phyloP scores from a whole-genome alignment of 2,329 filamentous ascomycete genomes.

The Bipolaris victoriae region DNA sequence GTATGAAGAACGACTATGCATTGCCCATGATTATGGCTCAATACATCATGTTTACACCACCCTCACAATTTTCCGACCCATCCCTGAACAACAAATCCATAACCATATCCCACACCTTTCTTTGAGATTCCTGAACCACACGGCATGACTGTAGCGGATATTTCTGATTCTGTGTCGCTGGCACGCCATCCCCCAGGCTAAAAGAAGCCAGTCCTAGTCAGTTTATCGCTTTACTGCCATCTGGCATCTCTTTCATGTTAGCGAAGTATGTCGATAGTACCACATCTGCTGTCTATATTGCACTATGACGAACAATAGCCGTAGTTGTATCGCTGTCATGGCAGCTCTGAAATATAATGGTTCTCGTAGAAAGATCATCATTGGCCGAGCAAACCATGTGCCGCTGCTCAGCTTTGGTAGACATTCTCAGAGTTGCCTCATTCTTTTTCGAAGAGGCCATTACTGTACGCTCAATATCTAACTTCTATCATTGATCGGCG shows the following conservation, averaged over 20 bases:
- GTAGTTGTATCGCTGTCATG: not conserved
- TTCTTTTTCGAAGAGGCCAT: not conserved
- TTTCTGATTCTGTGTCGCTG: not conserved
- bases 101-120: not conserved
- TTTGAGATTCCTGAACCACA: not conserved
- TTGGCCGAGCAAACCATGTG: not conserved
- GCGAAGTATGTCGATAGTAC: not conserved
- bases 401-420: not conserved
- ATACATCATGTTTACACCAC: conserved; percentile 3
- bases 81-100: not conserved
- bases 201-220: not conserved
- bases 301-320: no score
- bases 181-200: not conserved
- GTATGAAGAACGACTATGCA: not conserved
- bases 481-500: not conserved
- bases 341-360: not conserved
- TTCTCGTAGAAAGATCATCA: not conserved
- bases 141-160: not conserved
- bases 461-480: not conserved
- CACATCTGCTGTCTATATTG: not conserved
- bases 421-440: not conserved
- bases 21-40: not conserved
- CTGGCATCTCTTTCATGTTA: not conserved
- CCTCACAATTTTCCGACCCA: not conserved
- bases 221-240: not conserved